Conservation (phyloP, 768 basidiomycete genomes). For the Glaciozyma antarctica region DNA sequence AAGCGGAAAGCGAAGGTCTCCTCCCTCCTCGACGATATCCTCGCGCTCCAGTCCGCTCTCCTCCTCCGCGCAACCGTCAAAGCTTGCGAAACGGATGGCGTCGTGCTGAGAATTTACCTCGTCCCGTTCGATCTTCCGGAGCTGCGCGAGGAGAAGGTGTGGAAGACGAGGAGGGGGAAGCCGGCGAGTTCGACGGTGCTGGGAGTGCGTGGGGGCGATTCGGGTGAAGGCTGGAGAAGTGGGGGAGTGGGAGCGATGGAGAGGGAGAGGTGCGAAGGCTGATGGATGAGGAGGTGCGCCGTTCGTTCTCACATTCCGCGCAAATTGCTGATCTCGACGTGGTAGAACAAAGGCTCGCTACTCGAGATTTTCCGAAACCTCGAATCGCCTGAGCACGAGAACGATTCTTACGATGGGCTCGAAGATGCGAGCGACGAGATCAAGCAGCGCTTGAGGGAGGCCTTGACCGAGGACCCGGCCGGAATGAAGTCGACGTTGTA, state of each 20-base stretch:
- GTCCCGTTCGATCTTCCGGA: slow-evolving; percentile 15
- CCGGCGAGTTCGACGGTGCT: not conserved
- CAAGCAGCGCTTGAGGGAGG: slow-evolving; percentile 5
- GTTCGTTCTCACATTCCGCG: not conserved
- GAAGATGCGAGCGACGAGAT: slow-evolving; percentile 3
- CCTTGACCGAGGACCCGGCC: slow-evolving; percentile 2
- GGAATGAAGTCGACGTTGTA: slow-evolving; percentile 22
- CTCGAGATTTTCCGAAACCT: slow-evolving; percentile 30
- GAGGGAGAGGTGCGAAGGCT: not conserved
- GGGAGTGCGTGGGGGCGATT: not conserved
- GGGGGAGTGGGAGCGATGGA: not conserved
- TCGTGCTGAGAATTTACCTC: slow-evolving; percentile 22
- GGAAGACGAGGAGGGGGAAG: not conserved
- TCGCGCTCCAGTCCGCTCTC: not conserved
- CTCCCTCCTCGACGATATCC: slow-evolving; percentile 4
- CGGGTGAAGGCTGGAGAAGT: slow-evolving; percentile 1
- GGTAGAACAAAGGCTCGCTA: slow-evolving; percentile 17
- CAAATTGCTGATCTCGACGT: not conserved
- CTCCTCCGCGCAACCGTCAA: not conserved
- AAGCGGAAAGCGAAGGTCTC: not conserved
- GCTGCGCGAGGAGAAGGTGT: not conserved
- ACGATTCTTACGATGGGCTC: not conserved
- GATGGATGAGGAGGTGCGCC: slow-evolving; percentile 6
- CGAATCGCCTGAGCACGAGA: slow-evolving; percentile 2
- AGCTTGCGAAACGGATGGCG: not conserved